These are phyloP conservation scores for Protomyces pachydermus DNA, from an alignment of 1,139 yeast genomes.

Conservation along the genomic window DNA sequence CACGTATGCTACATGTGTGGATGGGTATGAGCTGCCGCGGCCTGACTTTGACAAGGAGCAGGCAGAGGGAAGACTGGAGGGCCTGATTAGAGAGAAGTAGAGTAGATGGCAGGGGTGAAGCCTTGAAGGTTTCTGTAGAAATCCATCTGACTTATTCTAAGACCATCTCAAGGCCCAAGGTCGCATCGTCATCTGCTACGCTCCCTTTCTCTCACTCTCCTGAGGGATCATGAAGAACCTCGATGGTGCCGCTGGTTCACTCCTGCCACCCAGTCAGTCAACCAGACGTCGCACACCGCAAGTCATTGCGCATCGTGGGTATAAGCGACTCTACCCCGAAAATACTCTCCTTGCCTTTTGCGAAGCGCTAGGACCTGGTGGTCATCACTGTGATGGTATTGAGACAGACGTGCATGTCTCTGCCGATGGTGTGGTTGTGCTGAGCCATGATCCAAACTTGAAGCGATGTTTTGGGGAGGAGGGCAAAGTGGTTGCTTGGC, in stretches of 20 bases:
- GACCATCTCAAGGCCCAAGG: too few relatives aligned
- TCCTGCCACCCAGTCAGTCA: too few relatives aligned
- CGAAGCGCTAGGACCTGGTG: conserved; percentile 65
- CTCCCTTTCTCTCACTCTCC: neutral
- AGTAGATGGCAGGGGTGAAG: neutral
- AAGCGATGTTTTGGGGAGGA: conserved; percentile 53
- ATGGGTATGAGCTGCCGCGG: conserved; percentile 45
- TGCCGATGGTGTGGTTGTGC: conserved; percentile 63
- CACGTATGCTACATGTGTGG: conserved; percentile 45
- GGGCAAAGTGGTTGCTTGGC: conserved; percentile 31
- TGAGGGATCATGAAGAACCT: neutral
- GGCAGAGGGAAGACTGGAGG: conserved; percentile 2
- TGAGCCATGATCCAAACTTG: conserved; percentile 67
- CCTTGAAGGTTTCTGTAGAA: neutral
- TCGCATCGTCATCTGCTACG: neutral
- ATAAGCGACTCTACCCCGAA: conserved; percentile 64
- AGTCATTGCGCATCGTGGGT: conserved; percentile 36
- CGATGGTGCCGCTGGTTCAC: neutral
- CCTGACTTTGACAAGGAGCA: conserved; percentile 41
- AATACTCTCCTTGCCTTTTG: conserved; percentile 71
- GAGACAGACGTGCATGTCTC: conserved; percentile 85
- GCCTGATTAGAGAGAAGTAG: neutral
- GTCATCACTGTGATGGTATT: conserved; percentile 47
- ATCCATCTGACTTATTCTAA: neutral
- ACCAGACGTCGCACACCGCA: neutral